A percentile compares a stretch with the other conserved stretches of the same genome.
Conservation (phyloP, 176 grass and related monocot species). For the Pontederia paniculata region DNA sequence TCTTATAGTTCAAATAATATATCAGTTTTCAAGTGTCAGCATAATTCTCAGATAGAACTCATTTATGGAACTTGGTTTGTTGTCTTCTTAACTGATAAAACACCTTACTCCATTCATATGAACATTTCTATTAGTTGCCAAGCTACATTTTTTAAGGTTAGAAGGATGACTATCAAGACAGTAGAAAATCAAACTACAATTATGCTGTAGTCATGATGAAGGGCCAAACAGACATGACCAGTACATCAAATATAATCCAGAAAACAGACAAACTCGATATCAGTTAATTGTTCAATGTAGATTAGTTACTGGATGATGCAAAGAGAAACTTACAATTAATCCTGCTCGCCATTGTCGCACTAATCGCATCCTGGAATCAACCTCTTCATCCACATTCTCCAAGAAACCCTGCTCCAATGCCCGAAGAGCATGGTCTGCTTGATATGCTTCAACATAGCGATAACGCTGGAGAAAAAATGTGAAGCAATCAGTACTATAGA, state of each 20-base stretch:
- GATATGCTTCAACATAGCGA: conserved; percentile 74
- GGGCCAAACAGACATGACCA: background rate
- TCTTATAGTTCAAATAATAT: no score
- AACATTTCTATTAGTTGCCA: no score
- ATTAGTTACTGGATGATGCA: background rate
- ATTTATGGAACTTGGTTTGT: no score
- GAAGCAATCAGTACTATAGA: conserved; percentile 12
- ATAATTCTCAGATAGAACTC: no score
- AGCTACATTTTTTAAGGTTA: no score
- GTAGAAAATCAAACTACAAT: no score
- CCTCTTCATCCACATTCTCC: conserved; percentile 38
- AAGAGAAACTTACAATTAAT: conserved; percentile 66
- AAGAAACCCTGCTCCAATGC: conserved; percentile 47
- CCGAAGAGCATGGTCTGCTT: conserved; percentile 51
- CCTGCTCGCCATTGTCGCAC: conserved; percentile 59
- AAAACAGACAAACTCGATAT: conserved; percentile 3
- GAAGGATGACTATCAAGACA: no score
- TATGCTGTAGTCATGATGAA: no score
- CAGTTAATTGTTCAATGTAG: background rate
- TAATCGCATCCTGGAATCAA: conserved; percentile 45
- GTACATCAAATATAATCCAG: conserved; percentile 2
- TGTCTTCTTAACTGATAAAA: no score
- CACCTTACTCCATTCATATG: no score
- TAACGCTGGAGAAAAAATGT: conserved; percentile 43
- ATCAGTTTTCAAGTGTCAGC: no score